Evolutionary conservation across 495 filamentous ascomycete genomes (phyloP), one percentile per base, ranked within the genome.

Genomic region (Bacidia gigantensis): DNA sequence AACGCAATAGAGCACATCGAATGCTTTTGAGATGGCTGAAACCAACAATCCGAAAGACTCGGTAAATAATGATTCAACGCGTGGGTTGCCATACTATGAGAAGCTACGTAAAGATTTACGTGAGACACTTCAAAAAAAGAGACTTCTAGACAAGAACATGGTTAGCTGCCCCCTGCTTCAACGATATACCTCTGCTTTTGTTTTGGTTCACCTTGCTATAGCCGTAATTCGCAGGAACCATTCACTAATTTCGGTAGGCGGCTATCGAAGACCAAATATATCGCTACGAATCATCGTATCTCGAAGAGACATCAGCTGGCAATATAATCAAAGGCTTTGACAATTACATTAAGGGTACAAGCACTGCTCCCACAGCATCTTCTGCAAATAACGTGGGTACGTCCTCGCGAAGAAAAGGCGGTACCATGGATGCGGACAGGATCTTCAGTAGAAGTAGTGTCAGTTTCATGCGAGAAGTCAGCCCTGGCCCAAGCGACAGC

Each of bases 301-400:
- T 98, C 41, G 89, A 94, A 66, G 87, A 88, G 57, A 94, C 87
- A 14, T 84, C 84, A 21, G 75, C 74, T 40, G 92, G 92, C 17
- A 98, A 98, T 70, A 97, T 98, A 62, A 88, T 98, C 68, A 86
- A 82, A 56, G 92, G 92, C 39, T 98, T 97, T 67, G 92, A 98
- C 63, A 90, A 85, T 58, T 97, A 95, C 67, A 90, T 95, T 70
- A 98, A 98, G 63, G 87, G 87, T 45, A 76, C 79, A 5, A 71
- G 73, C 0, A 73, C 55, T 55, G 56, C 21, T 56, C 52, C 56
- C 22, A 46, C 54, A 11, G 25, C 32, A n/a, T 62, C 61, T 29
- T 64, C 62, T 0, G 52, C 54, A 11, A 52, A 50, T n/a, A 60
- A 55, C 18, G 58, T 59, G 2, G 56, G 62, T n/a, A 63, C 62